A percentile compares a stretch with the other conserved stretches of the same genome.
Evolutionary conservation across 2,329 filamentous ascomycete species (phyloP).

Genomic region (Trichoderma asperellum): DNA sequence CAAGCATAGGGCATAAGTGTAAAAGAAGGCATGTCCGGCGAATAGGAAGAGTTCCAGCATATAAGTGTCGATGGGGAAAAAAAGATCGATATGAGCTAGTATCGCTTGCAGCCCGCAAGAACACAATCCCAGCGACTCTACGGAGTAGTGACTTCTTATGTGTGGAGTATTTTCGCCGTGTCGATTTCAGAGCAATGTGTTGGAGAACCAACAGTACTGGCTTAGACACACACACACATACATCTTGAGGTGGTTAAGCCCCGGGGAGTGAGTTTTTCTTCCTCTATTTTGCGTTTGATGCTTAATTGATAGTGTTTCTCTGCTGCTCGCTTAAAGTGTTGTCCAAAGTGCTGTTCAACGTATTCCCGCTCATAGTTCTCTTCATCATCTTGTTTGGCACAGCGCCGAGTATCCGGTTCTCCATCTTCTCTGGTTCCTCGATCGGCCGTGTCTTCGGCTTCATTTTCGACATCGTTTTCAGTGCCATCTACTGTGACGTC

Average conservation of each 20-base stretch:
- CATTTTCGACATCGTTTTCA: neutral
- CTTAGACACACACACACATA: neutral
- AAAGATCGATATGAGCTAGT: neutral
- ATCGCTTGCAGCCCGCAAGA: neutral
- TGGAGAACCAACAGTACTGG: neutral
- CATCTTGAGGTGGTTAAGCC: neutral
- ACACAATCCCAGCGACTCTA: neutral
- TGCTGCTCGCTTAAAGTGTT: neutral
- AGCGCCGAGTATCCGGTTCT: neutral
- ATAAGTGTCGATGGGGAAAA: neutral
- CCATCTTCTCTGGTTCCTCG: neutral
- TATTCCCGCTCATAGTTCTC: neutral
- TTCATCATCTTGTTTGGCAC: neutral
- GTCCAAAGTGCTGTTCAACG: too few species aligned
- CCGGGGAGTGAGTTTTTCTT: neutral
- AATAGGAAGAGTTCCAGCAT: neutral
- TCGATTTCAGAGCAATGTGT: neutral
- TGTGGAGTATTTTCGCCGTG: neutral
- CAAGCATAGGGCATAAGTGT: neutral
- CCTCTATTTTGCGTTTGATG: neutral
- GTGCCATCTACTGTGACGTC: neutral
- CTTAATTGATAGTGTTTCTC: neutral
- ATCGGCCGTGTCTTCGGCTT: neutral
- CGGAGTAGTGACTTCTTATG: neutral
- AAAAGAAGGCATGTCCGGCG: neutral